Evolutionary conservation across 2,329 filamentous ascomycete genomes (phyloP).

Genomic region (Onygenales sp.): DNA sequence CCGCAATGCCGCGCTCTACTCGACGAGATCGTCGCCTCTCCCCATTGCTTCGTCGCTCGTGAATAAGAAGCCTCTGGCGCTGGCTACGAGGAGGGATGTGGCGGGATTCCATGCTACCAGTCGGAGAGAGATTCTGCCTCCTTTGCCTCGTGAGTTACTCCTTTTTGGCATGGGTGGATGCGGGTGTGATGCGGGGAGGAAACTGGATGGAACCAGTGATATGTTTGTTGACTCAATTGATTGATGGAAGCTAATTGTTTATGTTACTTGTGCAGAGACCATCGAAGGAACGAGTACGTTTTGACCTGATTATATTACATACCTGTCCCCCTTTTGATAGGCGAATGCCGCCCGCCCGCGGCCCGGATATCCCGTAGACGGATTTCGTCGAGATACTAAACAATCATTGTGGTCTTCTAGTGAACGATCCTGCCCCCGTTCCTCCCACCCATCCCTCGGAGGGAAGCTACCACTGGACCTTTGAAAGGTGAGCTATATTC

Average conservation of each 20-base stretch:
- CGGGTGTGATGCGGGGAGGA: not conserved
- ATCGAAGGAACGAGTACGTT: constrained; percentile 65
- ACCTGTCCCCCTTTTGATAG: not conserved
- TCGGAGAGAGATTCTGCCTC: constrained; percentile 66
- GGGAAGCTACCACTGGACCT: constrained; percentile 97
- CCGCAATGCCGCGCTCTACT: constrained; percentile 13
- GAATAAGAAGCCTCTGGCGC: constrained; percentile 9
- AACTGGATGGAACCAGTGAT: not conserved
- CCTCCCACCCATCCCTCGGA: constrained; percentile 65
- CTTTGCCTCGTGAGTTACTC: constrained; percentile 64
- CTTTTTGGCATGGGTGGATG: not conserved
- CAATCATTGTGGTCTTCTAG: constrained; percentile 30
- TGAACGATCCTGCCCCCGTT: constrained; percentile 76
- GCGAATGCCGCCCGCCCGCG: not conserved
- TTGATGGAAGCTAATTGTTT: constrained; percentile 34
- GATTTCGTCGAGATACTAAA: not conserved
- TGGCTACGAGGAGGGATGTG: constrained; percentile 25
- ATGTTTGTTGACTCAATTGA: not conserved
- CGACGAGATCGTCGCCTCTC: constrained; percentile 10
- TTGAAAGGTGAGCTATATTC: constrained; percentile 54
- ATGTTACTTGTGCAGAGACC: constrained; percentile 45
- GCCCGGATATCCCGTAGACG: not conserved
- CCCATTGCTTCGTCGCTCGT: constrained; percentile 6
- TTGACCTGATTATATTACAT: not conserved
- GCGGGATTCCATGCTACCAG: constrained; percentile 79